Percentiles rank a stretch among this genome's conserved stretches.
Conservation (phyloP, 805 yeast genomes). For the Citeromyces nyonsensis region DNA sequence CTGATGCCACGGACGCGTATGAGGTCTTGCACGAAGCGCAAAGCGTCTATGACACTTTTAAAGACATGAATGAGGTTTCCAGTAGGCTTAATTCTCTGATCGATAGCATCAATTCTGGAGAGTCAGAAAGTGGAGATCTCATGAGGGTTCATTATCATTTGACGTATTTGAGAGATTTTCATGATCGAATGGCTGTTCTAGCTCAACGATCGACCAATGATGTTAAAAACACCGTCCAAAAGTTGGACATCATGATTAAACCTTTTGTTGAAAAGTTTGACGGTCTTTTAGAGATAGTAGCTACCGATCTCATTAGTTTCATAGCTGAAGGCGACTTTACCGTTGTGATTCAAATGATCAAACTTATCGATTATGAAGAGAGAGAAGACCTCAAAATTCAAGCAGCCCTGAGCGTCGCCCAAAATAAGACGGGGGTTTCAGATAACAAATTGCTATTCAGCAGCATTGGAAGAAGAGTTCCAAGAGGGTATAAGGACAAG, state of each 20-base stretch:
- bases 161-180: constrained; percentile 59
- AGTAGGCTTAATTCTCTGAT: constrained; percentile 35
- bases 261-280: constrained; percentile 44
- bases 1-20: constrained; percentile 49
- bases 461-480: constrained; percentile 22
- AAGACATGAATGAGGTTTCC: constrained; percentile 34
- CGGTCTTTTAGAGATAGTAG: constrained; percentile 43
- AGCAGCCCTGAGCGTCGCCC: constrained; percentile 4
- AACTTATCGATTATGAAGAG: constrained; percentile 70
- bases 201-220: constrained; percentile 36
- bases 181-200: constrained; percentile 54
- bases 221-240: constrained; percentile 46
- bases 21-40: constrained; percentile 62
- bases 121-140: constrained; percentile 33
- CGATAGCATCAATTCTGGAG: constrained; percentile 23
- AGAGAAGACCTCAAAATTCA: constrained; percentile 47
- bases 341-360: constrained; percentile 55
- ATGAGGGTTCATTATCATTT: constrained; percentile 56
- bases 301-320: constrained; percentile 56
- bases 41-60: constrained; percentile 45
- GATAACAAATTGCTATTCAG: constrained; percentile 11
- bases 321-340: constrained; percentile 53
- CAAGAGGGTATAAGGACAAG: constrained; percentile 46
- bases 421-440: constrained; percentile 4
- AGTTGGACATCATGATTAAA: constrained; percentile 34